A percentile compares a stretch with the other conserved stretches of the same genome.
These are phyloP conservation scores for Plectosphaerella cucumerina DNA, from an alignment of 2,329 filamentous ascomycete species.

Conservation along the genomic window DNA sequence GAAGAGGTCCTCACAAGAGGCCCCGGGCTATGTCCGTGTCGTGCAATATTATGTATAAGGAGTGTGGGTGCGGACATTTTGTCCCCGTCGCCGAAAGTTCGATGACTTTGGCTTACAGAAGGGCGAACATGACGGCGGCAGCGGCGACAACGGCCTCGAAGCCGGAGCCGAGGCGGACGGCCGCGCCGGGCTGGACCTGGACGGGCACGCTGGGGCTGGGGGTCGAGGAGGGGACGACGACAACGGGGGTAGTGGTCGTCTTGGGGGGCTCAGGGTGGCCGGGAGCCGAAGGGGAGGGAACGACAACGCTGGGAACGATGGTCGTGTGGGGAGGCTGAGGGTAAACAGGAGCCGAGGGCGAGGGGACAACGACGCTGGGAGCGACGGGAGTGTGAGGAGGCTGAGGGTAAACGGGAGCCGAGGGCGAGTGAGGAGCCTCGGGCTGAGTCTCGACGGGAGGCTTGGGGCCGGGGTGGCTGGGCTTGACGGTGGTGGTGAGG, in stretches of 20 bases:
- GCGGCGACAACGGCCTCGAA: conserved; percentile 3
- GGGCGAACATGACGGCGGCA: conserved; percentile 2
- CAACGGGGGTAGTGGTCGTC: neutral
- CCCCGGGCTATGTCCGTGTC: neutral
- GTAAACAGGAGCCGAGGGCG: neutral
- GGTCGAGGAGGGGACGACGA: neutral
- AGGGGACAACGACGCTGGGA: too few species aligned
- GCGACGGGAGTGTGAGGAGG: too few species aligned
- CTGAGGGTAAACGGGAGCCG: neutral
- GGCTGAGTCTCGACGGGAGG: neutral
- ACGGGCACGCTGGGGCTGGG: neutral
- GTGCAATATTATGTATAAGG: neutral
- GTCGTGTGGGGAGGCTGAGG: neutral
- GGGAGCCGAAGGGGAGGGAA: neutral
- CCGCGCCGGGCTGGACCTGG: conserved; percentile 1
- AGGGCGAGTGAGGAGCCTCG: neutral
- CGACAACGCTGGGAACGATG: neutral
- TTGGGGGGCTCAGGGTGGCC: neutral
- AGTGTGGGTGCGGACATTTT: neutral
- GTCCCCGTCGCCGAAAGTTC: neutral
- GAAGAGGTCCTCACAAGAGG: neutral
- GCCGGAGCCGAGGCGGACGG: conserved; percentile 3
- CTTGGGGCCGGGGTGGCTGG: neutral
- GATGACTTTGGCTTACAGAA: neutral
- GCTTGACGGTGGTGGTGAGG: neutral